Base-by-base conservation (phyloP, 495 filamentous ascomycete species). In the Xylaria sp. region DNA sequence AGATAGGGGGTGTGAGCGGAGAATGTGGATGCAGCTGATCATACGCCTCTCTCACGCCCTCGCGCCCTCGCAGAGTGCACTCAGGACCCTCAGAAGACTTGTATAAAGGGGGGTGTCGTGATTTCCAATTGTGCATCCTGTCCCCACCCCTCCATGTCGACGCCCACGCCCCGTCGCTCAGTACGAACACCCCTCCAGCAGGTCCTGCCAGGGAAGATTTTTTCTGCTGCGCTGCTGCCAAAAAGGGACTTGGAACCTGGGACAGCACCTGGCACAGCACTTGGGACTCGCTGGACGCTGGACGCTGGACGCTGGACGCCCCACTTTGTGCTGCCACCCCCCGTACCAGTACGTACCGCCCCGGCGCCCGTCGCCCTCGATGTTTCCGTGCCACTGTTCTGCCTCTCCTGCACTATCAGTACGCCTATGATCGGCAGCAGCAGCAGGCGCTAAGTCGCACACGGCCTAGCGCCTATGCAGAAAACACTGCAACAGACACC, bases 191-290 rank as follows among this genome's bases (percentile, higher is more conserved):
- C 61, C 61, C 61, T 33, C 26, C 37, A 48, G 35, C 31, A 59
- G 53, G 43, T 9, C 17, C 50, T 29, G 35, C 41, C 37, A 35
- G 66, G 61, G 59, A 70, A 70, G 44, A 71, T 41, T 46, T 64
- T 70, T 71, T 72, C 50, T 61, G 59, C 62, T 71, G 55, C 59
- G 59, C 62, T 71, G 55, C 59, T 71, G 55, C 70, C 63, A 68
- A 62, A 67, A 71, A 69, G 57, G 67, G 61, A 61, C 69, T 46
- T 61, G 65, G 33, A 44, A 67, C 59, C 15, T 62, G 61, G n/a
- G n/a, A n/a, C n/a, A n/a, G n/a, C n/a, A n/a, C n/a, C n/a, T n/a
- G n/a, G n/a, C n/a, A n/a, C n/a, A n/a, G n/a, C n/a, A n/a, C n/a
- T n/a, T n/a, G n/a, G n/a, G n/a, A n/a, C n/a, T n/a, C n/a, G n/a